A percentile compares a stretch with the other conserved stretches of the same genome.
These are phyloP conservation scores for Exophiala spinifera DNA, from an alignment of 2,329 filamentous ascomycete species.

Conservation along the genomic window DNA sequence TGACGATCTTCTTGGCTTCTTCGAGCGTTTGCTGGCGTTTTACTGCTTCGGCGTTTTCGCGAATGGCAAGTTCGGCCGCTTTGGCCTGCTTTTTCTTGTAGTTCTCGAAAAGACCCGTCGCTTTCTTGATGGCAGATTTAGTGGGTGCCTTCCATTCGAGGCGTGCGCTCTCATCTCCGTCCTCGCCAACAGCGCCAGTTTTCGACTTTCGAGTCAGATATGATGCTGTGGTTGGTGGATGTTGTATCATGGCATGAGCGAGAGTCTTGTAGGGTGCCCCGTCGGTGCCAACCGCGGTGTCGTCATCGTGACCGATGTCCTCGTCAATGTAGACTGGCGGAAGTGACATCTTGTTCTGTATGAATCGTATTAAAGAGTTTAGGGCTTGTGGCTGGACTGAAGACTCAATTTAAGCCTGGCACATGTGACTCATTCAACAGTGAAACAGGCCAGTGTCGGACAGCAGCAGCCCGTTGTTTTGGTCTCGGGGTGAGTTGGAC, in stretches of 20 bases:
- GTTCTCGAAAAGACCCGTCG: slow-evolving; percentile 67
- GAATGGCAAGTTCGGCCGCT: slow-evolving; percentile 68
- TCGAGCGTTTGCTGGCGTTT: slow-evolving; percentile 70
- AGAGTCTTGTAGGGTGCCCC: slow-evolving; percentile 77
- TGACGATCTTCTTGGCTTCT: slow-evolving; percentile 74
- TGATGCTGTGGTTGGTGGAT: slow-evolving; percentile 57
- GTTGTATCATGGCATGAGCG: slow-evolving; percentile 71
- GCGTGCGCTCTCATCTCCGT: slow-evolving; percentile 62
- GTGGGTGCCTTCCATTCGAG: slow-evolving; percentile 76
- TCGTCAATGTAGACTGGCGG: slow-evolving; percentile 72
- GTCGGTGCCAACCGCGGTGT: slow-evolving; percentile 64
- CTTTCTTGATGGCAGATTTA: slow-evolving; percentile 84
- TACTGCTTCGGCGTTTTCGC: slow-evolving; percentile 69
- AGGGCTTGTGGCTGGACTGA: neutral
- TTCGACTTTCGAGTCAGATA: slow-evolving; percentile 69
- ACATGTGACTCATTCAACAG: neutral
- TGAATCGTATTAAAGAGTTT: neutral
- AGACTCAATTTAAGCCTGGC: neutral
- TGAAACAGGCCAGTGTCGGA: neutral
- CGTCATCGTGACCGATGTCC: slow-evolving; percentile 70
- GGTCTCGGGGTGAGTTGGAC: too few species aligned
- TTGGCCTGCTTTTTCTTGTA: slow-evolving; percentile 83
- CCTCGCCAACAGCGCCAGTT: slow-evolving; percentile 58
- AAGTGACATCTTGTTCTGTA: slow-evolving; percentile 34
- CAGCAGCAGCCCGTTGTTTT: neutral